These are phyloP conservation scores for Fusarium sp. DNA, from an alignment of 2,329 filamentous ascomycete species.

Conservation along the genomic window DNA sequence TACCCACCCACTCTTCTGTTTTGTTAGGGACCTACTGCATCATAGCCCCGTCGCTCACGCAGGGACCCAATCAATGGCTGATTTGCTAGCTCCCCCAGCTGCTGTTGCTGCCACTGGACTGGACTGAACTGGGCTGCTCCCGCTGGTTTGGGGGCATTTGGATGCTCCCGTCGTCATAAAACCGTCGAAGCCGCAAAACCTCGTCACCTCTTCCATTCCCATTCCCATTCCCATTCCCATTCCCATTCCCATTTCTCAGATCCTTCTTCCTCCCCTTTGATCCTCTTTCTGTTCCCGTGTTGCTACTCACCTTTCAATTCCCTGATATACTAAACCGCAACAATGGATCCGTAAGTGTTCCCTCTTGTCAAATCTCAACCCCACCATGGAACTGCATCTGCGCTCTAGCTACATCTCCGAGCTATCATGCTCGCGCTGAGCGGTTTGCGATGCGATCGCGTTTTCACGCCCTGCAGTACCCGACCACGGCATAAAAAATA, in stretches of 20 bases:
- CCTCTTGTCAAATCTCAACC: constrained; percentile 35
- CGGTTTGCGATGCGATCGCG: constrained; percentile 30
- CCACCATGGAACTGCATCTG: constrained; percentile 35
- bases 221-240: constrained; percentile 11
- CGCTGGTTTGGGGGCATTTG: constrained; percentile 22
- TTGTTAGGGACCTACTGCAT: constrained; percentile 40
- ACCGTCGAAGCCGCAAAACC: constrained; percentile 41
- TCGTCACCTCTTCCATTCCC: constrained; percentile 38
- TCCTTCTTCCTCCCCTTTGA: constrained; percentile 26
- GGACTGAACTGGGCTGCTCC: background rate
- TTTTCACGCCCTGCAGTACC: background rate
- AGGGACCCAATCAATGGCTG: constrained; percentile 26
- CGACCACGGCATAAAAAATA: constrained; percentile 4
- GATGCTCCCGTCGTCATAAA: constrained; percentile 46
- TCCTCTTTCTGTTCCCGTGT: constrained; percentile 4
- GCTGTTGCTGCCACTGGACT: background rate
- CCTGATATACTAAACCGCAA: constrained; percentile 35
- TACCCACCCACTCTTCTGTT: constrained; percentile 30
- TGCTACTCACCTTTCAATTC: constrained; percentile 10
- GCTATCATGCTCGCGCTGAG: constrained; percentile 36
- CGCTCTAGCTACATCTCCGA: constrained; percentile 10
- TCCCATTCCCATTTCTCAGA: constrained; percentile 31
- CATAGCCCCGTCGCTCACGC: constrained; percentile 46
- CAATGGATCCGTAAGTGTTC: constrained; percentile 45
- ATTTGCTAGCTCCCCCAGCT: constrained; percentile 42